Evolutionary conservation across 2,329 filamentous ascomycete genomes (phyloP).

Genomic region (Paraphaeosphaeria sporulosa): DNA sequence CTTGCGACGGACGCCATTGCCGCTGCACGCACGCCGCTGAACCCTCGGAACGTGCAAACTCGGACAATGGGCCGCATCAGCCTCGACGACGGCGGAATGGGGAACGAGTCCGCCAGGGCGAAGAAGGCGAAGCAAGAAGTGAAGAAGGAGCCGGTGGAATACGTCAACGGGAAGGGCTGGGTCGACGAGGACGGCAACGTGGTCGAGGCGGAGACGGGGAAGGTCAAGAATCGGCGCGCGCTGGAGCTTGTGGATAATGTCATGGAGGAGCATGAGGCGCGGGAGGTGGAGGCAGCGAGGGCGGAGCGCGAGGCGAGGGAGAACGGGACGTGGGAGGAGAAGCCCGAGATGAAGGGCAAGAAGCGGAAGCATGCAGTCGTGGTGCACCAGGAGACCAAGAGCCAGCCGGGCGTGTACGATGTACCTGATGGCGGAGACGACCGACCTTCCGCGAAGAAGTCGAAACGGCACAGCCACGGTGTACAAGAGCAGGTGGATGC

Average conservation of each 20-base stretch:
- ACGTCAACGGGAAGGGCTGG: conserved; percentile 90
- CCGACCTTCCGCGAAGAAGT: background rate
- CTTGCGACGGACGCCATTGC: background rate
- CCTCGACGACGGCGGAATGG: background rate
- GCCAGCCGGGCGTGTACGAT: background rate
- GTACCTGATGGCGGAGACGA: background rate
- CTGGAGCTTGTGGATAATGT: conserved; percentile 40
- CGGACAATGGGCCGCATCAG: background rate
- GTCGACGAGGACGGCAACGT: conserved; percentile 81
- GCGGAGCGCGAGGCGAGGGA: background rate
- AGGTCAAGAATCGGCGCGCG: conserved; percentile 42
- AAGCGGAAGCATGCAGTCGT: conserved; percentile 34
- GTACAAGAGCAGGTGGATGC: background rate
- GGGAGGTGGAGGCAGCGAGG: conserved; percentile 1
- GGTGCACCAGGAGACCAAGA: conserved; percentile 21
- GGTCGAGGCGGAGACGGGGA: conserved; percentile 65
- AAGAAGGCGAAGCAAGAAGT: conserved; percentile 40
- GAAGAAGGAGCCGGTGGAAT: conserved; percentile 64
- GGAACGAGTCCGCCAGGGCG: background rate
- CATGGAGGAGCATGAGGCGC: conserved; percentile 5
- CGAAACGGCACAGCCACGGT: background rate
- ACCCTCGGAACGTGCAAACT: too few species aligned
- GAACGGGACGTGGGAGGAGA: background rate
- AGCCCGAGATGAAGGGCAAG: conserved; percentile 11
- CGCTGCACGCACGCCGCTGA: too few species aligned